Percentiles rank a stretch among this genome's conserved stretches.
phyloP scores from a whole-genome alignment of 441 rosid genomes.

The Pelargonium citronellum region DNA sequence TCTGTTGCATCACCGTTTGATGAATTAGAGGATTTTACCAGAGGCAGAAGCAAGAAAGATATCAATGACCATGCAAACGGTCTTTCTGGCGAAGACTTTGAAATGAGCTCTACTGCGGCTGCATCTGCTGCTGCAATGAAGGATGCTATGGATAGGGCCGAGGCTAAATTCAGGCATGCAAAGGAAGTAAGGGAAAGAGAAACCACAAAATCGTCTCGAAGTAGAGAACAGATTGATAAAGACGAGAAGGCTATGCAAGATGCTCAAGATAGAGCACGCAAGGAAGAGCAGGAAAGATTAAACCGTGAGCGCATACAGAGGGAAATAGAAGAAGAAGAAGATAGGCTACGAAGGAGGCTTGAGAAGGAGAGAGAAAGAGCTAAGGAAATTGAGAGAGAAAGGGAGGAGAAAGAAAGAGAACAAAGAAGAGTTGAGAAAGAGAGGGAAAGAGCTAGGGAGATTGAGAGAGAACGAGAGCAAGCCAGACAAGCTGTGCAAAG shows the following conservation, averaged over 20 bases:
- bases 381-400: conserved; percentile 20
- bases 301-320: conserved; percentile 50
- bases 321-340: conserved; percentile 23
- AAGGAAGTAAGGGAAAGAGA: conserved; percentile 78
- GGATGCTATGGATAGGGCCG: conserved; percentile 95
- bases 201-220: conserved; percentile 54
- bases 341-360: conserved; percentile 18
- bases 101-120: conserved; percentile 32
- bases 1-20: conserved; percentile 48
- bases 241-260: conserved; percentile 41
- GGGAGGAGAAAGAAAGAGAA: conserved; percentile 62
- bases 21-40: conserved; percentile 61
- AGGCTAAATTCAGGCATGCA: conserved; percentile 82
- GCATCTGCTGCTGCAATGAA: conserved; percentile 79
- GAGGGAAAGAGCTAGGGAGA: conserved; percentile 25
- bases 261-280: conserved; percentile 50
- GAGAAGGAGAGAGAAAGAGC: conserved; percentile 26
- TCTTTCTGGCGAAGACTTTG: conserved; percentile 39
- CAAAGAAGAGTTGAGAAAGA: conserved; percentile 7
- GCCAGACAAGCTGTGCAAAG: conserved; percentile 88
- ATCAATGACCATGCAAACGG: conserved; percentile 38
- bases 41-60: conserved; percentile 38
- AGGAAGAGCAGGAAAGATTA: conserved; percentile 59
- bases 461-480: conserved; percentile 50
- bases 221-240: conserved; percentile 55